Base-by-base conservation (phyloP, 1,284 basidiomycete genomes). In the Singerocomus inundabilis region DNA sequence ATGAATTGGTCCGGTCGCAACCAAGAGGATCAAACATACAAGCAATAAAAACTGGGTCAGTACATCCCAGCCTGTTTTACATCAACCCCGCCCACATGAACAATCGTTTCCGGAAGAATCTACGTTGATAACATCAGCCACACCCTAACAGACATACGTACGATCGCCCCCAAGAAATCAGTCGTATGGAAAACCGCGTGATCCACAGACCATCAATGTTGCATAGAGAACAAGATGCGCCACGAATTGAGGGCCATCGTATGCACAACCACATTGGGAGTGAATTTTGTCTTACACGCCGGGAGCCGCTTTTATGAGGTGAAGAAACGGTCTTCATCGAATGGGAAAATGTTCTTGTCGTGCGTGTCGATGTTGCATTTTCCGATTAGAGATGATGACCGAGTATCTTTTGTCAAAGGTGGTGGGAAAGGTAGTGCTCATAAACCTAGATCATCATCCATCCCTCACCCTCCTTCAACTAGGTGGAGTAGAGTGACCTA, bases 361-460 rank as follows among this genome's bases (percentile, higher is more conserved):
- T 94, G 71, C 0, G 91, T 94, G 65, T 95, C 92, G 55, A 95
- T 88, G 52, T 91, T 86, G 54, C 91, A 91, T 66, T 98, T 95
- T 85, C 44, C 91, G 86, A 67, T 93, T 95, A 30, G 93, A 95
- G 67, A 98, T 93, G 77, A 99, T 92, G 67, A 99, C 85, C 1
- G 96, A 95, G 34, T 93, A 88, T 46, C 94, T 93, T 66, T 96
- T 97, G 78, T 99, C 96, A 13, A 94, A 98, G 73, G 70, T 99
- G 92, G 69, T 99, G 96, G 1, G 96, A 98, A 69, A 99, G 95
- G 74, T 95, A 98, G 77, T 99, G 98, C 67, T 98, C 95, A 77
- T 98, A 98, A 26, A 98, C 94, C 74, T 98, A 95, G 54, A 97
- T 93, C 96, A 98, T 98, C 15, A 96, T 98, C 84, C 91, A 93